These are phyloP conservation scores for Whalleya microplaca DNA, from an alignment of 2,329 filamentous ascomycete species.

Conservation along the genomic window DNA sequence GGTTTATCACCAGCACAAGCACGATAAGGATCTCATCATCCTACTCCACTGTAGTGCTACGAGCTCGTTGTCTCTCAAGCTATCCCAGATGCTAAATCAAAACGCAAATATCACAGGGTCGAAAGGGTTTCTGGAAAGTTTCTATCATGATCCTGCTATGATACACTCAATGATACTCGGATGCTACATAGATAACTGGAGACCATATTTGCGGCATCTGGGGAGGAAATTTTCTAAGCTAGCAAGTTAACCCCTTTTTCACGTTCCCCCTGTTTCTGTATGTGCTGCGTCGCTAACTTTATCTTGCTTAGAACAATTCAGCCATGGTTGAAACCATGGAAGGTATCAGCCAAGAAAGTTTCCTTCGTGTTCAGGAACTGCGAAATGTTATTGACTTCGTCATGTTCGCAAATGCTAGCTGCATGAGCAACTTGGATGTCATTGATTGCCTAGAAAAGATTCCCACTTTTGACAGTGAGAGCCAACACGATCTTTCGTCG, in stretches of 20 bases:
- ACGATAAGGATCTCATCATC: slow-evolving; percentile 9
- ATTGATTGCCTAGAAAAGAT: slow-evolving; percentile 3
- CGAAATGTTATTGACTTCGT: neutral
- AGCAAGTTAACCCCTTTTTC: neutral
- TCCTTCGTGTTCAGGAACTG: neutral
- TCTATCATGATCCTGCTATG: neutral
- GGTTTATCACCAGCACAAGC: slow-evolving; percentile 16
- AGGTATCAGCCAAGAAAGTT: neutral
- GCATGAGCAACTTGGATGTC: slow-evolving; percentile 10
- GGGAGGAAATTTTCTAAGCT: slow-evolving; percentile 9
- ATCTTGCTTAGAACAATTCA: slow-evolving; percentile 1
- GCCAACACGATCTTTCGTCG: neutral
- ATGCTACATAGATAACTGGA: slow-evolving; percentile 15
- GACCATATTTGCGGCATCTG: slow-evolving; percentile 13
- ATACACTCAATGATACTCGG: slow-evolving; percentile 11
- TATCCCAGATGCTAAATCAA: neutral
- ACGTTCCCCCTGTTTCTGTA: too few species aligned
- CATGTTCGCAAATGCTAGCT: slow-evolving; percentile 8
- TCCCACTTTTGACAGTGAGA: too few species aligned
- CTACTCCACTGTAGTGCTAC: slow-evolving; percentile 11
- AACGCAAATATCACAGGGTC: neutral
- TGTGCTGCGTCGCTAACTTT: too few species aligned
- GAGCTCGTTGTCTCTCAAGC: slow-evolving; percentile 2
- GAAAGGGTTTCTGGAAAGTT: neutral
- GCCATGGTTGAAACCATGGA: neutral